Conservation (phyloP, 2,329 filamentous ascomycete genomes). For the Monilinia laxa region DNA sequence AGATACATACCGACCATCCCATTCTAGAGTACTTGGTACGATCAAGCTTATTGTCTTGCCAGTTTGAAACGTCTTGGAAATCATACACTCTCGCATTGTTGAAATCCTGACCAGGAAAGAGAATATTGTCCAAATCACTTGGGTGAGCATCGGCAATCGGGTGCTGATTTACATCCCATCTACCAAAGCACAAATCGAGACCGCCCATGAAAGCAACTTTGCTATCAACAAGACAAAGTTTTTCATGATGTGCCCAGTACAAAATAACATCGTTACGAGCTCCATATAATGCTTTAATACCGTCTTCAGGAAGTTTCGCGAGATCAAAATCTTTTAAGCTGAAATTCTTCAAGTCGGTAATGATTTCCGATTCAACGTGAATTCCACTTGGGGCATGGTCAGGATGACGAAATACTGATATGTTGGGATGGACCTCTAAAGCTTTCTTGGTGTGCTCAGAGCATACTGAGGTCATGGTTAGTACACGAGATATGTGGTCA, state of each 20-base stretch:
- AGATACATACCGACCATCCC: slow-evolving; percentile 68
- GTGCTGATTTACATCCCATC: slow-evolving; percentile 87
- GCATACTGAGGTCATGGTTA: slow-evolving; percentile 49
- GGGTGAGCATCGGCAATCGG: slow-evolving; percentile 76
- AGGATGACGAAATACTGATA: slow-evolving; percentile 85
- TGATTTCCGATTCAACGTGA: slow-evolving; percentile 65
- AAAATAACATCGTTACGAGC: slow-evolving; percentile 77
- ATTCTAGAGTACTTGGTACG: slow-evolving; percentile 77
- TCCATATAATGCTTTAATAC: slow-evolving; percentile 77
- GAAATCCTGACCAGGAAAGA: slow-evolving; percentile 90
- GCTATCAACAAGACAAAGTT: slow-evolving; percentile 81
- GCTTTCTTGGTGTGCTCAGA: slow-evolving; percentile 76
- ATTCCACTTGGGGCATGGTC: slow-evolving; percentile 78
- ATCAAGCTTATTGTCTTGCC: slow-evolving; percentile 84
- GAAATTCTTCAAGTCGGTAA: slow-evolving; percentile 54
- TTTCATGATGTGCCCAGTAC: slow-evolving; percentile 94
- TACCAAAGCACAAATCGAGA: slow-evolving; percentile 81
- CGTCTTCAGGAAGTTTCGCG: slow-evolving; percentile 67
- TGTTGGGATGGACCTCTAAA: slow-evolving; percentile 80
- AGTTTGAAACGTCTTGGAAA: slow-evolving; percentile 72
- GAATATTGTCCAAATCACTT: slow-evolving; percentile 67
- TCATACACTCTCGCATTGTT: slow-evolving; percentile 86
- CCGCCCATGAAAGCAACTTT: slow-evolving; percentile 86
- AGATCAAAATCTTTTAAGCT: slow-evolving; percentile 55
- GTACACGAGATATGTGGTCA: neutral